Percentiles rank a stretch among this genome's conserved stretches.
Conservation (phyloP, 192 early-diverging fungal genomes). For the Entomortierella lignicola region DNA sequence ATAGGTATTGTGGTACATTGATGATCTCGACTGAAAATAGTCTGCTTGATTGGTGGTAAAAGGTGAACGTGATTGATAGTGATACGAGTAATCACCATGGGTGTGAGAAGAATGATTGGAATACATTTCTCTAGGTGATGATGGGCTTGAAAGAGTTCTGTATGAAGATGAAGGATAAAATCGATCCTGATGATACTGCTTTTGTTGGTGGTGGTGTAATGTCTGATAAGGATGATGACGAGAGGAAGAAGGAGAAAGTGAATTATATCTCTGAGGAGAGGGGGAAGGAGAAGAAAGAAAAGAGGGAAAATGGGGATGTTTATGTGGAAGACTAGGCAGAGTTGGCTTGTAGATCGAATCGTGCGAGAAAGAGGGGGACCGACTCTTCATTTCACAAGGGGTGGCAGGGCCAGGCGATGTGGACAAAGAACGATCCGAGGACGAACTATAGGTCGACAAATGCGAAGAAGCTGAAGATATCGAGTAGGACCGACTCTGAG, state of each 20-base stretch:
- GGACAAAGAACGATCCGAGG: constrained; percentile 22
- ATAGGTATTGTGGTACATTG: constrained; percentile 18
- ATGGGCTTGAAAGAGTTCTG: constrained; percentile 15
- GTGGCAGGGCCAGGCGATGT: constrained; percentile 38
- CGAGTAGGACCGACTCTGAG: constrained; percentile 38
- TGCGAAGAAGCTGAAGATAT: constrained; percentile 29
- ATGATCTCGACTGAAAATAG: constrained; percentile 21
- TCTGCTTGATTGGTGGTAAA: constrained; percentile 11
- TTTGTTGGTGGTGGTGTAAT: constrained; percentile 7
- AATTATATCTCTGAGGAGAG: neutral
- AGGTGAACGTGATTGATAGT: constrained; percentile 1
- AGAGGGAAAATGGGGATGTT: neutral
- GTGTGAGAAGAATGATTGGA: neutral
- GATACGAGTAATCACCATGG: constrained; percentile 20
- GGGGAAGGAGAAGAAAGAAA: constrained; percentile 8
- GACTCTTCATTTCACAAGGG: constrained; percentile 24
- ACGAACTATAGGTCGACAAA: constrained; percentile 16
- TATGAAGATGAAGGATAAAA: constrained; percentile 4
- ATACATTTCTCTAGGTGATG: constrained; percentile 13
- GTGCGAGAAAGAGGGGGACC: constrained; percentile 31
- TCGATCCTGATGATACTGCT: constrained; percentile 7
- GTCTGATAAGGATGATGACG: constrained; percentile 35
- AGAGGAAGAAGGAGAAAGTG: constrained; percentile 1
- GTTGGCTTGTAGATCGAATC: constrained; percentile 20
- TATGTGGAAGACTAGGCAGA: constrained; percentile 7